A percentile compares a stretch with the other conserved stretches of the same genome.
phyloP scores from a whole-genome alignment of 75 land plant genomes.

The Pinus albicaulis region DNA sequence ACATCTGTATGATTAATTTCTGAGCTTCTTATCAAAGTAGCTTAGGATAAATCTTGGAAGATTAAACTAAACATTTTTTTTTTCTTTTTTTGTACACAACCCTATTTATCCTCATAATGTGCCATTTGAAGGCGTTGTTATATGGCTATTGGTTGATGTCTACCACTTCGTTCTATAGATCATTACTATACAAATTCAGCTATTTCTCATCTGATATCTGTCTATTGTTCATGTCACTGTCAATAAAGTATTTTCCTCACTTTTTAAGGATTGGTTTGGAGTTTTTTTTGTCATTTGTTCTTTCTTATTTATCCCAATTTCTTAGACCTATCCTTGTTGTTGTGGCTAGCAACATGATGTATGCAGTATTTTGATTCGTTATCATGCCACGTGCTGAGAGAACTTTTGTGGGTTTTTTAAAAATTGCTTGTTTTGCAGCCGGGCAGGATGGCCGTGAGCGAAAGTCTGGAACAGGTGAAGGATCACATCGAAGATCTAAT shows the following conservation, averaged over 20 bases:
- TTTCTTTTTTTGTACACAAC: too few relatives aligned
- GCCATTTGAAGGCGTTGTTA: too few relatives aligned
- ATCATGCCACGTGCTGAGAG: neutral
- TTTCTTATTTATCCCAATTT: too few relatives aligned
- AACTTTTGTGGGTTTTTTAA: neutral
- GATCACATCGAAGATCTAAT: conserved; percentile 2
- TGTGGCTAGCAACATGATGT: neutral
- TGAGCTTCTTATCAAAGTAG: neutral
- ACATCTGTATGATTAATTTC: neutral
- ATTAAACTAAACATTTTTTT: too few relatives aligned
- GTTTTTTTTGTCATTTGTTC: too few relatives aligned
- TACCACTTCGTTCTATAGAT: too few relatives aligned
- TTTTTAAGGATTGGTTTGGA: neutral
- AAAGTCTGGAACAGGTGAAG: conserved; percentile 7
- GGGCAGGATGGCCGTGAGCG: conserved; percentile 7
- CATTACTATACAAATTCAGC: too few relatives aligned
- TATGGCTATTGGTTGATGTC: too few relatives aligned
- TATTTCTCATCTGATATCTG: too few relatives aligned
- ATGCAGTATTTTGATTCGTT: neutral
- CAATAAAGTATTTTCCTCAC: neutral
- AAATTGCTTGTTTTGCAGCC: conserved; percentile 1
- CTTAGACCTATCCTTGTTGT: neutral
- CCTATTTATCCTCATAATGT: too few relatives aligned
- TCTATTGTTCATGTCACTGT: neutral
- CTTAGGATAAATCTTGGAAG: neutral